Percentiles rank a stretch among this genome's conserved stretches.
Conservation (phyloP, 306 rosid species). For the Prunus fruticosa region DNA sequence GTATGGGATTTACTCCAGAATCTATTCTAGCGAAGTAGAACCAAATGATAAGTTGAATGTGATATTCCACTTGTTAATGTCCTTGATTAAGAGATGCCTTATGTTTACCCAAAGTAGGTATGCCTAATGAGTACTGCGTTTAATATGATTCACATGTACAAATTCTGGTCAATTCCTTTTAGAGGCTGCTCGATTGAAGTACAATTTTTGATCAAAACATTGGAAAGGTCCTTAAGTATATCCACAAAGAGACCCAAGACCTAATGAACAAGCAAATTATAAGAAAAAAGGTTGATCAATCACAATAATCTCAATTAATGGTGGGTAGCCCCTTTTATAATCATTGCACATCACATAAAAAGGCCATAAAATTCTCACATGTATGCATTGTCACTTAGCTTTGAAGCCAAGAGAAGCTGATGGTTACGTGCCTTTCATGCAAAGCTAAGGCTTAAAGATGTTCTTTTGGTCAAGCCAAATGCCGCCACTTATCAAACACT, state of each 20-base stretch:
- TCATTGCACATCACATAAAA: slow-evolving; percentile 20
- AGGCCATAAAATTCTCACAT: slow-evolving; percentile 17
- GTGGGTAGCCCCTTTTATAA: slow-evolving; percentile 17
- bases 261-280: slow-evolving; percentile 10
- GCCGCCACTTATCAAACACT: neutral
- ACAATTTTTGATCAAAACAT: neutral
- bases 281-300: slow-evolving; percentile 14
- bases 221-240: slow-evolving; percentile 31
- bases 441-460: slow-evolving; percentile 34
- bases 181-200: neutral
- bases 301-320: neutral
- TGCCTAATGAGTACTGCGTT: neutral
- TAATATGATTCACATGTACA: neutral
- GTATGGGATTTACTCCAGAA: too few species aligned
- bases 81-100: too few species aligned
- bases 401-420: slow-evolving; percentile 56
- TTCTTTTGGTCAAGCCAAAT: slow-evolving; percentile 25
- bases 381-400: slow-evolving; percentile 49
- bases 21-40: neutral
- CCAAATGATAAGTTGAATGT: neutral
- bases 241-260: slow-evolving; percentile 26
- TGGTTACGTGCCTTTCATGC: slow-evolving; percentile 62
- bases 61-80: neutral
- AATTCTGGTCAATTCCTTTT: slow-evolving; percentile 8
- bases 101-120: slow-evolving; percentile 3